Evolutionary conservation across 169 alveolate species (phyloP).

Genomic region (Theileria annulata): DNA sequence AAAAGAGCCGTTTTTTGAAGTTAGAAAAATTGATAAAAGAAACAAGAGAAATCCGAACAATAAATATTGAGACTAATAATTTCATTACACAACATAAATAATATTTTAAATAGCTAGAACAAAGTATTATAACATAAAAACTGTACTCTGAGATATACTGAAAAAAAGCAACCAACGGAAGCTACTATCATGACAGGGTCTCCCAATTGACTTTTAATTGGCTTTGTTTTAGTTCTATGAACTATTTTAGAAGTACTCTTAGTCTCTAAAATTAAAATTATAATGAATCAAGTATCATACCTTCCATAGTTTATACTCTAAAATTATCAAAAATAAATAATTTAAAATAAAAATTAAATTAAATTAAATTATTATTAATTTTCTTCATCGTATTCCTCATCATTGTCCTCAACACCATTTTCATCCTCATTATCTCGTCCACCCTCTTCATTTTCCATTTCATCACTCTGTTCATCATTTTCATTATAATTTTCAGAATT

Average conservation of each 20-base stretch:
- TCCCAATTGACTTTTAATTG: background rate
- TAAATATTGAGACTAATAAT: background rate
- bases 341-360: background rate
- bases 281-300: constrained; percentile 4
- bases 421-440: constrained; percentile 27
- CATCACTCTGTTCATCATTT: constrained; percentile 2
- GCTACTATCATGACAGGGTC: constrained; percentile 3
- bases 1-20: background rate
- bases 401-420: constrained; percentile 16
- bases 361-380: background rate
- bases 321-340: background rate
- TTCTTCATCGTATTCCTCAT: constrained; percentile 1
- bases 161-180: constrained; percentile 3
- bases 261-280: background rate
- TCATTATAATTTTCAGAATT: constrained; percentile 6
- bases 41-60: background rate
- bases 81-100: background rate
- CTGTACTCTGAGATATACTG: background rate
- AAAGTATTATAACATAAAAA: background rate
- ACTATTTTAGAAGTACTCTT: background rate
- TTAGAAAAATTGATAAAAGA: constrained; percentile 1
- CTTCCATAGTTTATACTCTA: background rate
- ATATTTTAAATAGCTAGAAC: no score
- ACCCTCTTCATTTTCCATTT: constrained; percentile 16
- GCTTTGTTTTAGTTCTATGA: background rate